Evolutionary conservation across 1,284 basidiomycete genomes (phyloP).

Genomic region (Cerioporus squamosus): DNA sequence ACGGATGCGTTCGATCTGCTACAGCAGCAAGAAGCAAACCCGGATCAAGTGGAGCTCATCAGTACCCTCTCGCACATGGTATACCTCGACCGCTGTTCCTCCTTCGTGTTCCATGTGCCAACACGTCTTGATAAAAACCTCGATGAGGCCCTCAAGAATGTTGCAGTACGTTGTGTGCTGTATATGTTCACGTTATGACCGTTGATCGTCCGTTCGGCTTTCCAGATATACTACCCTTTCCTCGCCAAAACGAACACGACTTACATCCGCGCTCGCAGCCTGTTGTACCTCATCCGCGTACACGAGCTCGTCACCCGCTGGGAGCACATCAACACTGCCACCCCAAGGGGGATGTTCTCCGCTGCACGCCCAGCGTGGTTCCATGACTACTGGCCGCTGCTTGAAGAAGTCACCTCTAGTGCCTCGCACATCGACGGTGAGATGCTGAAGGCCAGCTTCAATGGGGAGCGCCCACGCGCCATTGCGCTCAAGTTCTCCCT

Average conservation of each 20-base stretch:
- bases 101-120: slow-evolving; percentile 26
- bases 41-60: slow-evolving; percentile 28
- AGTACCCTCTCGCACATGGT: slow-evolving; percentile 29
- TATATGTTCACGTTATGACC: background rate
- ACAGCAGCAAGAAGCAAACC: slow-evolving; percentile 15
- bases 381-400: slow-evolving; percentile 30
- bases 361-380: slow-evolving; percentile 27
- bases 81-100: slow-evolving; percentile 30
- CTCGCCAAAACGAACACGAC: slow-evolving; percentile 26
- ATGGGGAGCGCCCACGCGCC: slow-evolving; percentile 21
- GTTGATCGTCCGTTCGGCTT: background rate
- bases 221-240: slow-evolving; percentile 22
- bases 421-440: slow-evolving; percentile 21
- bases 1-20: slow-evolving; percentile 18
- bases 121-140: slow-evolving; percentile 20
- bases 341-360: slow-evolving; percentile 10
- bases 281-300: slow-evolving; percentile 16
- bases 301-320: slow-evolving; percentile 12
- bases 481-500: slow-evolving; percentile 29
- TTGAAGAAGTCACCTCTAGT: slow-evolving; percentile 29
- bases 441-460: slow-evolving; percentile 30
- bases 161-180: slow-evolving; percentile 21
- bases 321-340: slow-evolving; percentile 11
- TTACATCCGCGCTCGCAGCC: slow-evolving; percentile 26
- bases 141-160: slow-evolving; percentile 24